These are phyloP conservation scores for Neoboletus brunneissimus DNA, from an alignment of 768 basidiomycete genomes.

Conservation along the genomic window DNA sequence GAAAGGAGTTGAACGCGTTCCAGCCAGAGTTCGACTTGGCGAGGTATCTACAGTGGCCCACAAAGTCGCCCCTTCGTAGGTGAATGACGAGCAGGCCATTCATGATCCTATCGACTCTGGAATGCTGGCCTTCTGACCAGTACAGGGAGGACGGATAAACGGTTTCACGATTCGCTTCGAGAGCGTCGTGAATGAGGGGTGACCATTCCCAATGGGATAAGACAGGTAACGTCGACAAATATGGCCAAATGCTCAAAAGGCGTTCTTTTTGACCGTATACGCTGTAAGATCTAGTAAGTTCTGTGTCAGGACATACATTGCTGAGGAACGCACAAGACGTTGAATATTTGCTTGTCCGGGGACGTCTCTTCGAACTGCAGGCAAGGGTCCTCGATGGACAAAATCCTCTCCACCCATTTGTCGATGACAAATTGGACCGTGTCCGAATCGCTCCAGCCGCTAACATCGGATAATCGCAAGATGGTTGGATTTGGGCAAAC, in stretches of 20 bases:
- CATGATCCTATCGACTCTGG: not conserved
- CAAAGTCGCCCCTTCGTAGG: not conserved
- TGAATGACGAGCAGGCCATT: not conserved
- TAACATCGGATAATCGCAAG: not conserved
- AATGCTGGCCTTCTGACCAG: not conserved
- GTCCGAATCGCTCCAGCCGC: not conserved
- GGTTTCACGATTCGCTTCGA: not conserved
- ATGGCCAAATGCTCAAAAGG: slow-evolving; percentile 1
- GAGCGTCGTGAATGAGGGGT: not conserved
- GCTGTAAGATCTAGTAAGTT: not conserved
- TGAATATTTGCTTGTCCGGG: not conserved
- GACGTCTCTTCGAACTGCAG: not conserved
- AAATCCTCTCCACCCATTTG: not conserved
- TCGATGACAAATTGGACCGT: not conserved
- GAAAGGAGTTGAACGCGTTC: slow-evolving; percentile 2
- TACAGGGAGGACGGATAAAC: not conserved
- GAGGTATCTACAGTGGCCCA: not conserved
- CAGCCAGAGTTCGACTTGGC: not conserved
- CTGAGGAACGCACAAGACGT: not conserved
- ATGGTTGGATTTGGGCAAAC: not conserved
- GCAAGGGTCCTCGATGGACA: not conserved
- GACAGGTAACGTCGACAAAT: not conserved
- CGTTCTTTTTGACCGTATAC: not conserved
- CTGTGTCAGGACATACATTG: not conserved
- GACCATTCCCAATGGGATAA: not conserved